Conservation (phyloP, 2,329 filamentous ascomycete genomes). For the Fusarium penzigii region DNA sequence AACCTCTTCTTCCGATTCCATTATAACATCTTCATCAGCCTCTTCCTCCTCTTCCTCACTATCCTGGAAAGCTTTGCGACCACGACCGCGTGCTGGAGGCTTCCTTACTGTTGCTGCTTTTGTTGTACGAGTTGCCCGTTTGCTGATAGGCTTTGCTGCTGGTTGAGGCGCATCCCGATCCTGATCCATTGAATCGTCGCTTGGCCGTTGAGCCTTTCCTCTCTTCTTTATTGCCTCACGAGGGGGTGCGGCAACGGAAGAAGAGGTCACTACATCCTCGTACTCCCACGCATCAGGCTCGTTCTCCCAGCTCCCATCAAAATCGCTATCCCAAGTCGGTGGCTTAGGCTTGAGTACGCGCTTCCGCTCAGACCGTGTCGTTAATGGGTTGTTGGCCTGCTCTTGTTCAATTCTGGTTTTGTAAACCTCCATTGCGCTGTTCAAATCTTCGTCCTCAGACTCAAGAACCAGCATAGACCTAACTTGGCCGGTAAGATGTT, state of each 20-base stretch:
- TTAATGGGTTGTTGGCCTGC: slow-evolving; percentile 63
- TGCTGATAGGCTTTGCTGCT: slow-evolving; percentile 34
- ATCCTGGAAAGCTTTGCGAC: slow-evolving; percentile 36
- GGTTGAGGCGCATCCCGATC: slow-evolving; percentile 42
- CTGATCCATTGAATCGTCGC: slow-evolving; percentile 44
- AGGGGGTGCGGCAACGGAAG: slow-evolving; percentile 7
- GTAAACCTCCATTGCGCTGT: slow-evolving; percentile 72
- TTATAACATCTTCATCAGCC: slow-evolving; percentile 45
- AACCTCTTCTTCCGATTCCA: slow-evolving; percentile 54
- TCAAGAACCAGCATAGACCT: slow-evolving; percentile 68
- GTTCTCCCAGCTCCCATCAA: slow-evolving; percentile 84
- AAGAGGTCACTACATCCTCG: slow-evolving; percentile 22
- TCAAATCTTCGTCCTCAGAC: slow-evolving; percentile 65
- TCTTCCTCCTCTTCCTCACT: slow-evolving; percentile 46
- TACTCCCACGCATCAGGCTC: slow-evolving; percentile 61
- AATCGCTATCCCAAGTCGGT: slow-evolving; percentile 82
- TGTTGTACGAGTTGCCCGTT: slow-evolving; percentile 36
- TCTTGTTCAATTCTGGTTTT: slow-evolving; percentile 69
- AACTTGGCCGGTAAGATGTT: slow-evolving; percentile 70
- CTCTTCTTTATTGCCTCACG: slow-evolving; percentile 10
- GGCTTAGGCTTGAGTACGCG: slow-evolving; percentile 71
- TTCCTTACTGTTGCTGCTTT: slow-evolving; percentile 49
- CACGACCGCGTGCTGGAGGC: slow-evolving; percentile 42
- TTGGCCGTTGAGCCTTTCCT: slow-evolving; percentile 24
- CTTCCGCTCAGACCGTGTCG: slow-evolving; percentile 41